A percentile compares a stretch with the other conserved stretches of the same genome.
These are phyloP conservation scores for Scenedesmus sp. DNA, from an alignment of 163 green algal species.

Conservation along the genomic window DNA sequence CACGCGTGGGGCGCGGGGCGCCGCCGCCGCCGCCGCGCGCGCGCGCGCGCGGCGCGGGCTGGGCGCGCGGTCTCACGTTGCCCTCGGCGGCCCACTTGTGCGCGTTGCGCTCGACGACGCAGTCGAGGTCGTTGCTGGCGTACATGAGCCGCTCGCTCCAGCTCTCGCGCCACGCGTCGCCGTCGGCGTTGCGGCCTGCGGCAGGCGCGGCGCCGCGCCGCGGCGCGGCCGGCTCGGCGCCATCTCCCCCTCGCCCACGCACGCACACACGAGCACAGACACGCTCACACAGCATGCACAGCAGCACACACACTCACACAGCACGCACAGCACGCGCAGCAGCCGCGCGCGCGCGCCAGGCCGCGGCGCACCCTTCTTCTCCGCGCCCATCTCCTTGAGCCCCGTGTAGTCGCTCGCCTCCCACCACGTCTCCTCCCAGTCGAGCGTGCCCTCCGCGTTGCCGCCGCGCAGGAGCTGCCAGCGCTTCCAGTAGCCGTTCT, in stretches of 20 bases:
- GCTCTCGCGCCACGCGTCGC: constrained; percentile 81
- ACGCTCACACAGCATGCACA: too few relatives aligned
- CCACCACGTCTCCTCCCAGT: constrained; percentile 97
- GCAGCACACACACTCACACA: too few relatives aligned
- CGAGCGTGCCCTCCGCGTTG: constrained; percentile 43
- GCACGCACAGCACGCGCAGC: too few relatives aligned
- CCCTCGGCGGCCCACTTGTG: constrained; percentile 57
- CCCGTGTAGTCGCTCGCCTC: constrained; percentile 89
- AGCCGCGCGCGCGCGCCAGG: too few relatives aligned
- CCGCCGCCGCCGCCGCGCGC: too few relatives aligned
- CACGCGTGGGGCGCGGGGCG: too few relatives aligned
- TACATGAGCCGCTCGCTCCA: constrained; percentile 75
- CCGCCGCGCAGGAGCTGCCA: constrained; percentile 66
- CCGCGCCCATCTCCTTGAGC: constrained; percentile 92
- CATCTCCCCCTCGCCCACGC: too few relatives aligned
- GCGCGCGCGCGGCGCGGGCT: too few relatives aligned
- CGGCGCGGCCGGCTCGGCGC: too few relatives aligned
- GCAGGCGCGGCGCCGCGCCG: too few relatives aligned
- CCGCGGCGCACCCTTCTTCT: constrained; percentile 83
- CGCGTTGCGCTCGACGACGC: constrained; percentile 84
- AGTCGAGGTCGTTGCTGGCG: constrained; percentile 67
- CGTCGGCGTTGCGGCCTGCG: constrained; percentile 40
- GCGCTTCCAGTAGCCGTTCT: constrained; percentile 80
- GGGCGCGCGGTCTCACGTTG: too few relatives aligned
- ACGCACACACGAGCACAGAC: too few relatives aligned